phyloP scores from a whole-genome alignment of 2,329 filamentous ascomycete genomes.

The Beauveria rudraprayagi region DNA sequence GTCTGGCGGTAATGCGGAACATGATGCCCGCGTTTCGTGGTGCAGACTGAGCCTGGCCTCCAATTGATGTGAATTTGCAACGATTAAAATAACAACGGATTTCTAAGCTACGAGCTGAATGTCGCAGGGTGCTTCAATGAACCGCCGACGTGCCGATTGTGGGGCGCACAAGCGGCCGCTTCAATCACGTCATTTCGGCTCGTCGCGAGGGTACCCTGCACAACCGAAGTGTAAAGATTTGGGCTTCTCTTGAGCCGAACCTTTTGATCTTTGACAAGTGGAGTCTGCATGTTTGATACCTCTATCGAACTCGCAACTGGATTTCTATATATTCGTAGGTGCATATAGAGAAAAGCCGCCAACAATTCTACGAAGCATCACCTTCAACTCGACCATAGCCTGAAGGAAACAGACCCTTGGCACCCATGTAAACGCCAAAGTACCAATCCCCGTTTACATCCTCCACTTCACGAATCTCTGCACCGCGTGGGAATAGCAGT shows the following conservation, averaged over 20 bases:
- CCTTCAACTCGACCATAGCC: slow-evolving; percentile 56
- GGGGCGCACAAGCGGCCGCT: not conserved
- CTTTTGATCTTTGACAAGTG: too few relatives aligned
- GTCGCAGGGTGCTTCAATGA: not conserved
- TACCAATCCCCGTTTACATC: slow-evolving; percentile 90
- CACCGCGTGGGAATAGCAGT: slow-evolving; percentile 72
- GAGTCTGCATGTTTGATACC: not conserved
- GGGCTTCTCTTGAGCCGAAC: not conserved
- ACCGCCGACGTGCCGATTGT: not conserved
- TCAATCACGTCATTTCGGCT: slow-evolving; percentile 11
- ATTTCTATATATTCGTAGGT: not conserved
- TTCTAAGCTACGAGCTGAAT: not conserved
- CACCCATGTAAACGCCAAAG: slow-evolving; percentile 77
- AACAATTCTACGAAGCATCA: slow-evolving; percentile 10
- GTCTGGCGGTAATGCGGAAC: slow-evolving; percentile 61
- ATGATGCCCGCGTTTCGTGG: slow-evolving; percentile 32
- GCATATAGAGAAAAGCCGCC: not conserved
- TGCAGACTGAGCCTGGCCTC: not conserved
- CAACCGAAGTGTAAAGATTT: not conserved
- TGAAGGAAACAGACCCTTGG: slow-evolving; percentile 71
- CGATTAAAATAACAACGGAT: not conserved
- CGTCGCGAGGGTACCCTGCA: slow-evolving; percentile 5
- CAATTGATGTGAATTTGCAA: not conserved
- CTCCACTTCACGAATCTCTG: slow-evolving; percentile 74
- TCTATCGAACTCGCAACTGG: not conserved